phyloP scores from a whole-genome alignment of 371 early-diverging fungal genomes.

The Conidiobolus incongruus region DNA sequence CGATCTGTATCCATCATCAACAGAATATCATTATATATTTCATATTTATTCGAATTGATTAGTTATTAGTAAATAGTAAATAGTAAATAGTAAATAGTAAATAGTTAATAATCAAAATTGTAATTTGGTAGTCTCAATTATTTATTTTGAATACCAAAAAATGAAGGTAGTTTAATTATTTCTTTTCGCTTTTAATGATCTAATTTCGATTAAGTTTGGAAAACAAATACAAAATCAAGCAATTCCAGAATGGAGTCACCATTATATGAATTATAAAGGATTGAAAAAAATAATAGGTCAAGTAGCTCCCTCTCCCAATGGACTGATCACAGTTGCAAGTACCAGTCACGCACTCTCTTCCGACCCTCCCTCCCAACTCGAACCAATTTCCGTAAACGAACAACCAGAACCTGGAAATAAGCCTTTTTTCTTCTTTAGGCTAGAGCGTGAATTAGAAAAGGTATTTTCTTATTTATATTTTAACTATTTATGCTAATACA shows the following conservation, averaged over 20 bases:
- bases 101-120: too few relatives aligned
- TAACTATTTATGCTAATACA: neutral
- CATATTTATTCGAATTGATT: too few relatives aligned
- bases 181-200: too few relatives aligned
- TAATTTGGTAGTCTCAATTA: too few relatives aligned
- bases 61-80: too few relatives aligned
- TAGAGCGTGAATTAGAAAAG: constrained; percentile 66
- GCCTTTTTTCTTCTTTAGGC: constrained; percentile 57
- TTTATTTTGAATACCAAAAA: too few relatives aligned
- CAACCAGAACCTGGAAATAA: constrained; percentile 61
- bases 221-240: constrained; percentile 85
- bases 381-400: neutral
- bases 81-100: too few relatives aligned
- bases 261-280: constrained; percentile 84
- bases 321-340: neutral
- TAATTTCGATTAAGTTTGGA: too few relatives aligned
- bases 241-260: constrained; percentile 73
- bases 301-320: constrained; percentile 7
- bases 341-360: neutral
- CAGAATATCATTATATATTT: too few relatives aligned
- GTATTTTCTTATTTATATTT: constrained; percentile 15
- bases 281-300: constrained; percentile 80
- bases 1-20: too few relatives aligned
- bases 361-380: neutral
- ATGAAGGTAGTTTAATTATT: too few relatives aligned